A percentile compares a stretch with the other conserved stretches of the same genome.
phyloP scores from a whole-genome alignment of 305 asterid genomes.

The Fraxinus greggii region DNA sequence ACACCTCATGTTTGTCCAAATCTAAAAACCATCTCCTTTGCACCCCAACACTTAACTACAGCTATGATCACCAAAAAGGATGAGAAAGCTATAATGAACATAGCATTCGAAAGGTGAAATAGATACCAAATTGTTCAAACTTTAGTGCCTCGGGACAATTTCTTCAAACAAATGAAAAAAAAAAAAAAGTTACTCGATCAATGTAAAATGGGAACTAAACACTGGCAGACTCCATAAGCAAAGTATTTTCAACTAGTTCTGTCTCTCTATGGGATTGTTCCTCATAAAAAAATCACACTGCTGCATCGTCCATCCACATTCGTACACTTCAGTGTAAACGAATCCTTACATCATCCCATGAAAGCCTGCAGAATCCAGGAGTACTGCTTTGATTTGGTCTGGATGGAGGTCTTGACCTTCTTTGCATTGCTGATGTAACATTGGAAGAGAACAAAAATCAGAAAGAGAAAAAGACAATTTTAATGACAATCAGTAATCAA shows the following conservation, averaged over 20 bases:
- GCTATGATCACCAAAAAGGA: background rate
- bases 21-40: background rate
- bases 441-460: background rate
- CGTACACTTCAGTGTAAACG: background rate
- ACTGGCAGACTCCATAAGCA: background rate
- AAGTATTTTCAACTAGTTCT: background rate
- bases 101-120: background rate
- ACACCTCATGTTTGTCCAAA: background rate
- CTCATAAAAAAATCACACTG: background rate
- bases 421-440: conserved; percentile 64
- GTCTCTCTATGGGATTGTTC: background rate
- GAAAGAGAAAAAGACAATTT: background rate
- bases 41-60: background rate
- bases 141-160: conserved; percentile 2
- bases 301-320: background rate
- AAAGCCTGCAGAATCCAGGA: conserved; percentile 82
- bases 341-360: conserved; percentile 49
- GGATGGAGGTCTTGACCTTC: conserved; percentile 80
- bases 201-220: background rate
- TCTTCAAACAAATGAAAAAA: conserved; percentile 1
- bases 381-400: conserved; percentile 79
- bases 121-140: conserved; percentile 11
- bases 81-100: background rate
- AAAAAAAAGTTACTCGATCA: background rate
- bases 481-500: background rate